Evolutionary conservation across 2,329 filamentous ascomycete species (phyloP).

Genomic region (Fusarium sp.): DNA sequence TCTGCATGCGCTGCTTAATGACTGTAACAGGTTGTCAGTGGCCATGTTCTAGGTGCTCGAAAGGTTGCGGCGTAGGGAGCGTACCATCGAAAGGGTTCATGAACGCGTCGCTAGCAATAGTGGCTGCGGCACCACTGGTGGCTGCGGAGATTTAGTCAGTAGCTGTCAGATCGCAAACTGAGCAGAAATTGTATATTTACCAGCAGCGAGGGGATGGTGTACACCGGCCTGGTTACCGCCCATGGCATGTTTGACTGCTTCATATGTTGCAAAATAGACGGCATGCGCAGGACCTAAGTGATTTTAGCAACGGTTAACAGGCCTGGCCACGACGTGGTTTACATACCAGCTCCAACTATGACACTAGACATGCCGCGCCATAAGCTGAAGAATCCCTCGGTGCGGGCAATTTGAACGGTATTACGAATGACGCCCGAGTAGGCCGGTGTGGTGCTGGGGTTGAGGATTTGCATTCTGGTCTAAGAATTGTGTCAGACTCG

Average conservation of each 20-base stretch:
- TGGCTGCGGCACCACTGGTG: slow-evolving; percentile 91
- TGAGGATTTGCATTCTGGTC: slow-evolving; percentile 98
- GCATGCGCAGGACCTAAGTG: slow-evolving; percentile 88
- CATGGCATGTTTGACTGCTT: slow-evolving; percentile 95
- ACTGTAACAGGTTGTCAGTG: slow-evolving; percentile 64
- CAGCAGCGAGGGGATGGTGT: slow-evolving; percentile 93
- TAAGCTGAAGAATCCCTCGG: slow-evolving; percentile 88
- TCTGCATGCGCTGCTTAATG: slow-evolving; percentile 99
- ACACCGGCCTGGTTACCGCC: slow-evolving; percentile 88
- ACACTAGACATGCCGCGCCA: slow-evolving; percentile 98
- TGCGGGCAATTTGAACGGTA: slow-evolving; percentile 89
- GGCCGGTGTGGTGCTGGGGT: slow-evolving; percentile 80
- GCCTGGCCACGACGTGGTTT: not conserved
- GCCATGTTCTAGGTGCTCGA: not conserved
- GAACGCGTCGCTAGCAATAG: slow-evolving; percentile 95
- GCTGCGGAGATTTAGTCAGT: slow-evolving; percentile 61
- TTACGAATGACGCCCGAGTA: slow-evolving; percentile 93
- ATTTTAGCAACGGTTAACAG: slow-evolving; percentile 13
- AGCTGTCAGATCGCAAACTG: not conserved
- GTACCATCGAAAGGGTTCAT: slow-evolving; percentile 99
- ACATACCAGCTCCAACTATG: slow-evolving; percentile 89
- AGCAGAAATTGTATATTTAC: slow-evolving; percentile 59
- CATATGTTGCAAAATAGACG: slow-evolving; percentile 98
- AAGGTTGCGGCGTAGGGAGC: slow-evolving; percentile 50
- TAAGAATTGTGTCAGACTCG: slow-evolving; percentile 52